Conservation (phyloP, 2,329 filamentous ascomycete species). For the Aphanoascus verrucosus region DNA sequence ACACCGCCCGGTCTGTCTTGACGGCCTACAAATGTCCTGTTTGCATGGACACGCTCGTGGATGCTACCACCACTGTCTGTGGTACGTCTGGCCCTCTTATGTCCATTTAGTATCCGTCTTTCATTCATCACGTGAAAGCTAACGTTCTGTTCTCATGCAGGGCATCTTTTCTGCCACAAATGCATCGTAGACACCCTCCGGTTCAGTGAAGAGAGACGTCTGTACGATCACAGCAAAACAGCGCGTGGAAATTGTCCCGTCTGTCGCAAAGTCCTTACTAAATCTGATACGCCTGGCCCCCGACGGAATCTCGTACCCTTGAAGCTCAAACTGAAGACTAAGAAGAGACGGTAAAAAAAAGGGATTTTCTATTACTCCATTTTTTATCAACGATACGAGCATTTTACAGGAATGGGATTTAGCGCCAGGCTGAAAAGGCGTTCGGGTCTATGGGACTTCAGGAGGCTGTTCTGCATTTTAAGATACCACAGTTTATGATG, state of each 20-base stretch:
- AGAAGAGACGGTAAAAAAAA: slow-evolving; percentile 12
- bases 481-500: background rate
- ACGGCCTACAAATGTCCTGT: slow-evolving; percentile 49
- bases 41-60: slow-evolving; percentile 51
- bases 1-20: slow-evolving; percentile 30
- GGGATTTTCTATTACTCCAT: background rate
- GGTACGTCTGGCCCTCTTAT: slow-evolving; percentile 35
- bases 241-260: slow-evolving; percentile 36
- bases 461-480: background rate
- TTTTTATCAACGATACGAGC: background rate
- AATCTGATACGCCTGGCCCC: slow-evolving; percentile 28
- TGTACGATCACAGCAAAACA: slow-evolving; percentile 25
- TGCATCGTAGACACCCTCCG: slow-evolving; percentile 52
- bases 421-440: background rate
- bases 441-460: background rate
- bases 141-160: slow-evolving; percentile 24
- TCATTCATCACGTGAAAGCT: background rate
- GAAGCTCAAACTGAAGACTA: slow-evolving; percentile 29
- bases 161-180: slow-evolving; percentile 54
- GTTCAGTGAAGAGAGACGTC: slow-evolving; percentile 42
- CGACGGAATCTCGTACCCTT: slow-evolving; percentile 31
- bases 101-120: too few species aligned
- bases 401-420: background rate
- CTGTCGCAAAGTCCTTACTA: slow-evolving; percentile 34
- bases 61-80: slow-evolving; percentile 50